Evolutionary conservation across 1,284 basidiomycete genomes (phyloP), one percentile per base, ranked within the genome.

Genomic region (Fistulina hepatica): DNA sequence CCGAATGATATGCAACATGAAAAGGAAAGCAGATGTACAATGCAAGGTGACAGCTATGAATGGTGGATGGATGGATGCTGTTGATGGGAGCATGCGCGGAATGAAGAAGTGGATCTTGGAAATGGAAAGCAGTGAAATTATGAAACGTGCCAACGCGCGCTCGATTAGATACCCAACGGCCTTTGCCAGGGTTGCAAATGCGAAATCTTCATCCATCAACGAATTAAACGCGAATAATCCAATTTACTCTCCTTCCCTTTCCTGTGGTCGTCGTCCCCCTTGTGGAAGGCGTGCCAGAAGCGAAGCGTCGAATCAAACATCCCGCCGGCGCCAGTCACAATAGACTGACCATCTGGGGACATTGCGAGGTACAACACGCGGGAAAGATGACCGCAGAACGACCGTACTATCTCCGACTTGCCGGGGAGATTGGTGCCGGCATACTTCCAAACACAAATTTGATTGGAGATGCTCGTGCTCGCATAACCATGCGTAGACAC

Each of bases 401-500:
- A 31, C 3, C 3, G 13, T 31, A 4, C 15, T 4, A 16, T 31
- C 3, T 3, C 9, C 10, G 13, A 31, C 28, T 15, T 19, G 19
- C 28, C 28, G 28, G 88, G 88, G 10, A 98, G 68, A 4, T 90
- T 91, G 0, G 93, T 93, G 6, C 80, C 81, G 0, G 94, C 94
- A 59, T 97, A 97, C 54, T 85, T 84, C 94, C 94, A 98, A 47
- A 98, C 86, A 54, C 91, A 93, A 40, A 98, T 94, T 59, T 97
- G 94, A 60, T 98, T 97, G 58, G 95, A 92, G 4, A 92, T 80
- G 0, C 86, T 80, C 3, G 89, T 91, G 5, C 81, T 86, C 16
- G 90, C 94, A 64, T 93, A 98, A 1, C 95, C 95, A 52, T 98
- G 94, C 2, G 94, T 98, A 11, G 91, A 95, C 21, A 98, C 92